Evolutionary conservation across 108 stramenopile genomes (phyloP), one percentile per base, ranked within the genome.

Genomic region (Stephanodiscus minutulus): DNA sequence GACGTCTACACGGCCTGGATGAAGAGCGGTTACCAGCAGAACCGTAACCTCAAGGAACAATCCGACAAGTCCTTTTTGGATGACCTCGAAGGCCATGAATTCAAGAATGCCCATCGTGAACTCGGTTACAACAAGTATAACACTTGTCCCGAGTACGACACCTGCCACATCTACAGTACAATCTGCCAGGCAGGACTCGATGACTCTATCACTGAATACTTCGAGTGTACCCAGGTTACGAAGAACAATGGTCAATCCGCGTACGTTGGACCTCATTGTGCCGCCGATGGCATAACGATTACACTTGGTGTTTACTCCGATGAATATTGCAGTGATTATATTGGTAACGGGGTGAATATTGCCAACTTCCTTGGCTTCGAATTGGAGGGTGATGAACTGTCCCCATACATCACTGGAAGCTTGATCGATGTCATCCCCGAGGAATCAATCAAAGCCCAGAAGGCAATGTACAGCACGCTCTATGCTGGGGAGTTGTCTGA

Each of bases 181-280:
- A 29, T 36, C 10, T 73, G 80, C 31, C 12, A 41, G 0, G 24
- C 10, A 3, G 50, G 31, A 8, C 28, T 72, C 18, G 44, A 66
- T 25, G 44, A 53, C 36, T 12, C 55, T n/a, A 20, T 36, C 41
- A 36, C 39, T 15, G 47, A 71, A 11, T 81, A 76, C 70, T 76
- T 81, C 15, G 55, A 76, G 2, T 81, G 80, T 33, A 65, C 70
- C 20, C 47, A 76, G 41, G 74, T 77, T n/a, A 29, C 86, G 68
- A 76, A 80, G 24, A 68, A 82, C 31, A 60, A 85, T 50, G 88
- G 84, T 27, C 54, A 56, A 5, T 69, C 67, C 18, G 82, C 66
- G 58, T 90, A 87, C 72, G 63, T 91, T 53, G 88, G 86, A 27
- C 89, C 92, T n/a, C 85, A 88, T 49, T 94, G 93, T 66, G 65